Evolutionary conservation across 2,329 filamentous ascomycete genomes (phyloP).

Genomic region (Aspergillus sojae): DNA sequence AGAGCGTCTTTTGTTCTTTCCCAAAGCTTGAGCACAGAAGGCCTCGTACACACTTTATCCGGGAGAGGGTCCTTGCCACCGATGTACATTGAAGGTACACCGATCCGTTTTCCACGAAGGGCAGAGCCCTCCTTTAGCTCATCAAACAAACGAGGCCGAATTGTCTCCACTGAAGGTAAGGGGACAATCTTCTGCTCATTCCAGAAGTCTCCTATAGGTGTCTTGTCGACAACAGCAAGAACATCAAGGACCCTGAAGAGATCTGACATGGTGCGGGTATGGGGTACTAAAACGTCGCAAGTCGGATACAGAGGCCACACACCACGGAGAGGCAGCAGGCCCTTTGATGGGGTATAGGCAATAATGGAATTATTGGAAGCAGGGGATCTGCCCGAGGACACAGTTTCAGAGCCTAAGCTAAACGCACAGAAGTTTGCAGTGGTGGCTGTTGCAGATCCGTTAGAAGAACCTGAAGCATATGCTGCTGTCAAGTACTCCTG

Average conservation of each 20-base stretch:
- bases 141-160: conserved; percentile 38
- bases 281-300: conserved; percentile 59
- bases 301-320: conserved; percentile 60
- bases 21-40: conserved; percentile 43
- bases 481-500: conserved; percentile 56
- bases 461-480: conserved; percentile 61
- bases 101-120: conserved; percentile 51
- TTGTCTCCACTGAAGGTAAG: conserved; percentile 38
- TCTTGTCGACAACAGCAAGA: conserved; percentile 48
- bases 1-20: conserved; percentile 29
- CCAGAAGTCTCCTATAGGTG: conserved; percentile 56
- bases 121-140: conserved; percentile 32
- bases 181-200: conserved; percentile 52
- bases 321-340: conserved; percentile 55
- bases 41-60: conserved; percentile 38
- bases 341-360: conserved; percentile 59
- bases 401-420: conserved; percentile 58
- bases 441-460: conserved; percentile 57
- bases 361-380: conserved; percentile 61
- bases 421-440: conserved; percentile 56
- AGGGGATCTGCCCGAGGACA: conserved; percentile 59
- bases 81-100: conserved; percentile 56
- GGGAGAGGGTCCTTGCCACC: conserved; percentile 39
- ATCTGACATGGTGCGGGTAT: conserved; percentile 55
- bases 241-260: conserved; percentile 55